Base-by-base conservation (phyloP, 1,284 basidiomycete species). In the Ustilago vetiveriae region DNA sequence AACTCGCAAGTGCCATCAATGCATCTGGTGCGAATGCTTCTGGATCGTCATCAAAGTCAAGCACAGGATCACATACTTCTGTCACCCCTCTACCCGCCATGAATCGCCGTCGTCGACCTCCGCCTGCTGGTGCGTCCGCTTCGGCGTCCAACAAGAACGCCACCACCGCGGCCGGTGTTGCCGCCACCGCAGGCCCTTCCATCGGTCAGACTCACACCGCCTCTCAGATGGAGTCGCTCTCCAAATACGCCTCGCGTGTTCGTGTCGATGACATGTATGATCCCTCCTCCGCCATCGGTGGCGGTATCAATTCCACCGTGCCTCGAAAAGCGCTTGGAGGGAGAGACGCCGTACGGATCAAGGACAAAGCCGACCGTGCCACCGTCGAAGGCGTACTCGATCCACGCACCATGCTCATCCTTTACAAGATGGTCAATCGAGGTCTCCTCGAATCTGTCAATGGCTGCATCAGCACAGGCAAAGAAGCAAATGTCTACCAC, bases 401-500 rank as follows among this genome's bases (percentile, higher is more conserved):
- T 42, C 79, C 80, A 7, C 70, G 80, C 17, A 81, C 80, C 48
- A 57, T 80, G 50, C 36, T 79, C 35, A 80, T 81, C 29, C 59
- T 81, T 16, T 80, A 76, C 70, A 81, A 81, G 65, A 78, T 81
- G 77, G 67, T 81, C 33, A 66, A 74, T 22, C 60, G 77, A 9
- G 74, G 70, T 8, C 55, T 80, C 8, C 54, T 81, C 14, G 72
- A 69, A 29, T 42, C 51, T 24, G 67, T 81, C 39, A 77, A 81
- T 37, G 80, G 80, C 14, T 76, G 75, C 33, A 57, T 81, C 4
- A 75, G 72, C 22, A 81, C 80, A 0, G 80, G 80, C 10, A 81
- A 81, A 39, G 80, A 81, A 47, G 80, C 78, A 13, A 81, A 78
- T 37, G 80, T 81, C 6, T 81, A 80, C 47, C 78, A 81, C 37